These are phyloP conservation scores for Xylaria sp. DNA, from an alignment of 2,329 filamentous ascomycete genomes.

Conservation along the genomic window DNA sequence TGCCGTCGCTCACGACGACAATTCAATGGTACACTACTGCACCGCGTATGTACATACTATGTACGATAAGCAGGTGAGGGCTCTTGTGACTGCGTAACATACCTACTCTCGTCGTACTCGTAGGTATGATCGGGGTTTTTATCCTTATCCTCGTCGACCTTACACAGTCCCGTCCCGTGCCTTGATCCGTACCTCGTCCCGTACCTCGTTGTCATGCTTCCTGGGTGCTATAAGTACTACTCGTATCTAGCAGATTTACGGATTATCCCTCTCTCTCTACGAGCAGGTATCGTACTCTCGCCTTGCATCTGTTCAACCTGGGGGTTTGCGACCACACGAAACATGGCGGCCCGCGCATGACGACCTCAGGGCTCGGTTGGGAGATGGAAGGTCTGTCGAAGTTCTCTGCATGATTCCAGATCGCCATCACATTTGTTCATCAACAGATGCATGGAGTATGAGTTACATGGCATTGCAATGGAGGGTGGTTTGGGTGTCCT, in stretches of 20 bases:
- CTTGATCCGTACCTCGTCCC: no score
- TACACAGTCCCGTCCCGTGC: no score
- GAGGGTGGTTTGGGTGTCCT: constrained; percentile 4
- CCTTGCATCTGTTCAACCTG: neutral
- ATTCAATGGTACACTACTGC: neutral
- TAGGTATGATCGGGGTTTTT: neutral
- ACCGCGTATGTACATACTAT: neutral
- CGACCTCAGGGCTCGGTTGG: constrained; percentile 6
- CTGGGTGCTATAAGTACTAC: neutral
- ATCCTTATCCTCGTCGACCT: neutral
- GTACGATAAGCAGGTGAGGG: neutral
- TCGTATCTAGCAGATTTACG: neutral
- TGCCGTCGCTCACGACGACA: neutral
- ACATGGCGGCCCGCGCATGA: constrained; percentile 12
- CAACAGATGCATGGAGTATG: neutral
- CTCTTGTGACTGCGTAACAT: neutral
- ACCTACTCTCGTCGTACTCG: no score
- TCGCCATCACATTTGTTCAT: constrained; percentile 19
- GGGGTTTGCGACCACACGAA: constrained; percentile 14
- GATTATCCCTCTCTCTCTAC: neutral
- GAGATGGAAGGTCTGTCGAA: constrained; percentile 20
- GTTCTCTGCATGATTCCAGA: constrained; percentile 23
- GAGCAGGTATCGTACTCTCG: neutral
- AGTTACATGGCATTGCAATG: neutral
- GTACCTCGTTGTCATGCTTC: no score